Evolutionary conservation across 2,329 filamentous ascomycete species (phyloP).

Genomic region (Aspergillus alliaceus): DNA sequence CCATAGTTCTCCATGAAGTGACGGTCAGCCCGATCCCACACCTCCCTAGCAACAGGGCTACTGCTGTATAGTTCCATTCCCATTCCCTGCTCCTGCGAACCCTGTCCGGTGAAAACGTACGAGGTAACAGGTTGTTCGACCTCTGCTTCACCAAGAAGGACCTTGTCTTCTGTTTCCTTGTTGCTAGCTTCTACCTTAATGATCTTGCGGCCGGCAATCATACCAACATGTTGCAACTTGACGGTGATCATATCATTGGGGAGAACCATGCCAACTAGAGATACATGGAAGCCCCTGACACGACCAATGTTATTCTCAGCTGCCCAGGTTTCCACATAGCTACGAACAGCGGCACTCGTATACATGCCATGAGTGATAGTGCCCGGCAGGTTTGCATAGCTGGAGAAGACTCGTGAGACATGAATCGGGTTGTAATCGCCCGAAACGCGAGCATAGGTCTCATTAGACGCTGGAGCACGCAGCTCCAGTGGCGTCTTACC

Average conservation of each 20-base stretch:
- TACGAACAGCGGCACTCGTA: slow-evolving; percentile 92
- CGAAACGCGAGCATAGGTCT: slow-evolving; percentile 95
- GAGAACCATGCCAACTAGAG: slow-evolving; percentile 96
- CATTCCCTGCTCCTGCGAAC: slow-evolving; percentile 98
- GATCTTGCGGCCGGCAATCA: slow-evolving; percentile 98
- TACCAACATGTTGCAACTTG: slow-evolving; percentile 92
- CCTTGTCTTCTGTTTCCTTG: slow-evolving; percentile 94
- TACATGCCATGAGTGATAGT: slow-evolving; percentile 99
- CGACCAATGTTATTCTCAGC: slow-evolving; percentile 98
- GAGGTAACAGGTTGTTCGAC: slow-evolving; percentile 96
- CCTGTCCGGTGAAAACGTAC: slow-evolving; percentile 97
- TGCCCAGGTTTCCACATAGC: slow-evolving; percentile 96
- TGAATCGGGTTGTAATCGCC: slow-evolving; percentile 99
- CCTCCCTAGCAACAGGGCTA: slow-evolving; percentile 91
- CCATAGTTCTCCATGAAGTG: slow-evolving; percentile 99
- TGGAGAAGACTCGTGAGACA: slow-evolving; percentile 93
- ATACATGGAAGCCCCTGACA: slow-evolving; percentile 95
- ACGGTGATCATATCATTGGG: slow-evolving; percentile 95
- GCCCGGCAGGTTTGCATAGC: slow-evolving; percentile 90
- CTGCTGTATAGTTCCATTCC: slow-evolving; percentile 97
- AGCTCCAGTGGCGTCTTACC: slow-evolving; percentile 86
- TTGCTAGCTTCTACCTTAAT: slow-evolving; percentile 98
- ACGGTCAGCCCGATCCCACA: slow-evolving; percentile 96
- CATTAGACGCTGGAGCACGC: slow-evolving; percentile 91
- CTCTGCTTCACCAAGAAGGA: slow-evolving; percentile 90